These are phyloP conservation scores for Blastobotrys indianensis DNA, from an alignment of 1,139 yeast genomes.

Conservation along the genomic window DNA sequence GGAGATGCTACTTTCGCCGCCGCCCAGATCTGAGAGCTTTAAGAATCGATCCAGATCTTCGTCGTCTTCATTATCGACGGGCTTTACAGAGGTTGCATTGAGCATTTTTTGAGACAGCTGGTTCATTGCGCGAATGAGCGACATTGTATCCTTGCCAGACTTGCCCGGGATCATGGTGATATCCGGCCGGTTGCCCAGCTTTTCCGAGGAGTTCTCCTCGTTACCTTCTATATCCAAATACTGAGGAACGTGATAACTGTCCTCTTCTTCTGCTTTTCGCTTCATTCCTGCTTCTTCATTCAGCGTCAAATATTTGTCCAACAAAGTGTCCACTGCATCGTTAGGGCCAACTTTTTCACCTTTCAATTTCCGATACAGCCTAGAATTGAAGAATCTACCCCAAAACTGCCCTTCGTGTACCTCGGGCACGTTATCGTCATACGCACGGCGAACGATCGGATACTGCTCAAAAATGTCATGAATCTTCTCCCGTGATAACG, in stretches of 20 bases:
- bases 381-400: slow-evolving; percentile 93
- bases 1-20: slow-evolving; percentile 42
- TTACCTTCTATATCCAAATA: slow-evolving; percentile 72
- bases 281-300: slow-evolving; percentile 17
- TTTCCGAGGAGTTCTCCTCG: slow-evolving; percentile 71
- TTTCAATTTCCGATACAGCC: slow-evolving; percentile 75
- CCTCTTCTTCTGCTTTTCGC: slow-evolving; percentile 43
- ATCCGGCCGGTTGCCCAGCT: slow-evolving; percentile 77
- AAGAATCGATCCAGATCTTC: slow-evolving; percentile 46
- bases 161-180: slow-evolving; percentile 67
- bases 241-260: slow-evolving; percentile 34
- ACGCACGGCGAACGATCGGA: slow-evolving; percentile 88
- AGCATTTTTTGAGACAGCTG: slow-evolving; percentile 79
- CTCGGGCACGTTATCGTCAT: slow-evolving; percentile 83
- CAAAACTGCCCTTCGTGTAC: slow-evolving; percentile 88
- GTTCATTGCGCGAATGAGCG: slow-evolving; percentile 83
- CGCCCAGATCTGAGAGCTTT: slow-evolving; percentile 57
- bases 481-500: slow-evolving; percentile 85
- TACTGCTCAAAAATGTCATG: slow-evolving; percentile 87
- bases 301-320: slow-evolving; percentile 67
- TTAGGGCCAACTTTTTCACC: slow-evolving; percentile 78
- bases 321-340: slow-evolving; percentile 75
- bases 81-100: slow-evolving; percentile 33
- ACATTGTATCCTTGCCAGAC: slow-evolving; percentile 58
- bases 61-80: slow-evolving; percentile 21